These are phyloP conservation scores for Batkoa obscura DNA, from an alignment of 371 early-diverging fungal genomes.

Conservation along the genomic window DNA sequence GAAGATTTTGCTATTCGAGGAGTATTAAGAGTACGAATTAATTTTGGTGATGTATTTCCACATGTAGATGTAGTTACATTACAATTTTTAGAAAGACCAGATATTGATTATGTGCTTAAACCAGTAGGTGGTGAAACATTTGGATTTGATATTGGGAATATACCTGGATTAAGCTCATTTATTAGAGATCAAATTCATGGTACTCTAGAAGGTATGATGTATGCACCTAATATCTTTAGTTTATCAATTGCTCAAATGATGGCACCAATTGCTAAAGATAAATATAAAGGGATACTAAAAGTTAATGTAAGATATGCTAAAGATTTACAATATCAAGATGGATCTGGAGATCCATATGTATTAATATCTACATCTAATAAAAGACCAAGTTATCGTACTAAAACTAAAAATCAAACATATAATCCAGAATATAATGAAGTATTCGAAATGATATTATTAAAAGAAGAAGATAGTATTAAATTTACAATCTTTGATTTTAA, in stretches of 20 bases:
- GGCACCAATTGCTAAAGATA: slow-evolving; percentile 31
- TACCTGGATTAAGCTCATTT: slow-evolving; percentile 60
- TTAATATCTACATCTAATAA: slow-evolving; percentile 38
- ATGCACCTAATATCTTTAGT: slow-evolving; percentile 62
- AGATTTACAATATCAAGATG: slow-evolving; percentile 50
- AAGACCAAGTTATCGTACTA: slow-evolving; percentile 30
- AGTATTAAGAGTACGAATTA: slow-evolving; percentile 55
- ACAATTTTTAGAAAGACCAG: slow-evolving; percentile 74
- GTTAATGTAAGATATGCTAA: slow-evolving; percentile 56
- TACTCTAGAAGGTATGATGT: slow-evolving; percentile 60
- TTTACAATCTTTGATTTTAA: slow-evolving; percentile 62
- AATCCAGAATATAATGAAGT: slow-evolving; percentile 79
- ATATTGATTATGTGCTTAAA: slow-evolving; percentile 82
- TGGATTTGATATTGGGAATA: slow-evolving; percentile 62
- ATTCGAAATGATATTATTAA: slow-evolving; percentile 44
- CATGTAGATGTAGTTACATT: slow-evolving; percentile 71
- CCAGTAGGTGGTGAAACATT: slow-evolving; percentile 78
- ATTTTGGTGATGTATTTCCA: slow-evolving; percentile 67
- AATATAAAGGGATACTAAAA: slow-evolving; percentile 73
- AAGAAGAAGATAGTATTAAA: slow-evolving; percentile 36
- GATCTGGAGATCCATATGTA: slow-evolving; percentile 71
- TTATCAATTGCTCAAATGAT: slow-evolving; percentile 69
- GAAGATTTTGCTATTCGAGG: slow-evolving; percentile 85
- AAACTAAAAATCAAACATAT: slow-evolving; percentile 40
- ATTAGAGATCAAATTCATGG: slow-evolving; percentile 60